These are phyloP conservation scores for Spatholobus suberectus DNA, from an alignment of 306 rosid genomes.

Conservation along the genomic window DNA sequence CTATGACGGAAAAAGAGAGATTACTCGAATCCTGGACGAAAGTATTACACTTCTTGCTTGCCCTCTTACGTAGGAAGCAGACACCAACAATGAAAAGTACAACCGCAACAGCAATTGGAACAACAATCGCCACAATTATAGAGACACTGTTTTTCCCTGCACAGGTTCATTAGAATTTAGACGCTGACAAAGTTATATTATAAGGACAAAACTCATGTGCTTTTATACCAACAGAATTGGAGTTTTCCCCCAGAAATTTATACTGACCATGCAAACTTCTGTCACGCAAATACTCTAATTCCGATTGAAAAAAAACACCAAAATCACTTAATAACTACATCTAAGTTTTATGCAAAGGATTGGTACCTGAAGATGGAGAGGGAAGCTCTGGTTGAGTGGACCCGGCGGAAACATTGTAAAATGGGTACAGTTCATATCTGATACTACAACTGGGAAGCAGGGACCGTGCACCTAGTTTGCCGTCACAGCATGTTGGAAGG, in stretches of 20 bases:
- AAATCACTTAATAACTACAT: too few species aligned
- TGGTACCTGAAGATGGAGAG: slow-evolving; percentile 43
- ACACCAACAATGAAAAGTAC: slow-evolving; percentile 40
- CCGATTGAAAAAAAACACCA: too few species aligned
- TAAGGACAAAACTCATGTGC: too few species aligned
- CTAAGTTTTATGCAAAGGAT: too few species aligned
- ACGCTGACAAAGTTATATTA: not conserved
- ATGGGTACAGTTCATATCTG: slow-evolving; percentile 47
- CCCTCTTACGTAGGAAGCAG: slow-evolving; percentile 50
- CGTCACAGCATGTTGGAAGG: slow-evolving; percentile 5
- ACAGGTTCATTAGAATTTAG: not conserved
- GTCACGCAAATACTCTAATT: too few species aligned
- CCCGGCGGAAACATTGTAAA: slow-evolving; percentile 38
- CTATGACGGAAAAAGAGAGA: not conserved
- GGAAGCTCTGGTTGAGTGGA: not conserved
- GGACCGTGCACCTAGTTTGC: slow-evolving; percentile 43
- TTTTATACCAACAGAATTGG: too few species aligned
- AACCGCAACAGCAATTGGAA: slow-evolving; percentile 46
- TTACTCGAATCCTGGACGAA: slow-evolving; percentile 46
- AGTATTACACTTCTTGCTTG: slow-evolving; percentile 34
- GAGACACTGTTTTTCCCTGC: slow-evolving; percentile 45
- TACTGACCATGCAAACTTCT: too few species aligned
- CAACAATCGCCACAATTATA: slow-evolving; percentile 41
- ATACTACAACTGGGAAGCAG: slow-evolving; percentile 49
- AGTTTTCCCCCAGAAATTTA: too few species aligned